Evolutionary conservation across 257 asterid species (phyloP).

Genomic region (Gentiana dahurica): DNA sequence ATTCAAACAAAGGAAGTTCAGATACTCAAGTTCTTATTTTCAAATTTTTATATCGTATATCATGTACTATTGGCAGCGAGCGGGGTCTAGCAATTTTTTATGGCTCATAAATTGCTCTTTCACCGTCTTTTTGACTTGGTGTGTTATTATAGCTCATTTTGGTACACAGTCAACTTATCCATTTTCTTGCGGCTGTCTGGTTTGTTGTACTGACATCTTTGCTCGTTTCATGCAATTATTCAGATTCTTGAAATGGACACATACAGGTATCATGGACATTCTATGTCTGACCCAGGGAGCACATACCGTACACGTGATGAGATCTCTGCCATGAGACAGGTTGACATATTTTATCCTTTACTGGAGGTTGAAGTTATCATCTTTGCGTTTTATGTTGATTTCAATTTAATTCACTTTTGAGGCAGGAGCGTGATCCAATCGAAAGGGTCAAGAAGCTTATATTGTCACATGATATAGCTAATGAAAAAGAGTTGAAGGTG

Average conservation of each 20-base stretch:
- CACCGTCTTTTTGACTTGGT: not conserved
- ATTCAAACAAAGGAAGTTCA: not conserved
- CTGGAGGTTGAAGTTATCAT: not conserved
- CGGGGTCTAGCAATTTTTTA: not conserved
- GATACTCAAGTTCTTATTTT: not conserved
- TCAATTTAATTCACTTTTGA: conserved; percentile 4
- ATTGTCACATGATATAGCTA: conserved; percentile 64
- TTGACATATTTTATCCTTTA: conserved; percentile 11
- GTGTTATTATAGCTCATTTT: not conserved
- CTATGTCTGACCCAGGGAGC: conserved; percentile 99
- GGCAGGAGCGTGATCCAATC: conserved; percentile 92
- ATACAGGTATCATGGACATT: conserved; percentile 94
- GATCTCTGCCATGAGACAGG: conserved; percentile 91
- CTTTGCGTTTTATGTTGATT: not conserved
- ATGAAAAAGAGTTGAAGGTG: conserved; percentile 91
- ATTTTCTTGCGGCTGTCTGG: not conserved
- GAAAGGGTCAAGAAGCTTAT: conserved; percentile 87
- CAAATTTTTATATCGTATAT: not conserved
- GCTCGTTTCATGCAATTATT: conserved; percentile 15
- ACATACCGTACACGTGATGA: conserved; percentile 98
- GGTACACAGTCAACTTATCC: not conserved
- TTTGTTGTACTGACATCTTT: conserved; percentile 5
- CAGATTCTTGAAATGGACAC: conserved; percentile 99
- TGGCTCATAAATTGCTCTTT: not conserved
- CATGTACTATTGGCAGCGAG: not conserved